Conservation (phyloP, 805 yeast genomes). For the Barnettozyma sucrosica region DNA sequence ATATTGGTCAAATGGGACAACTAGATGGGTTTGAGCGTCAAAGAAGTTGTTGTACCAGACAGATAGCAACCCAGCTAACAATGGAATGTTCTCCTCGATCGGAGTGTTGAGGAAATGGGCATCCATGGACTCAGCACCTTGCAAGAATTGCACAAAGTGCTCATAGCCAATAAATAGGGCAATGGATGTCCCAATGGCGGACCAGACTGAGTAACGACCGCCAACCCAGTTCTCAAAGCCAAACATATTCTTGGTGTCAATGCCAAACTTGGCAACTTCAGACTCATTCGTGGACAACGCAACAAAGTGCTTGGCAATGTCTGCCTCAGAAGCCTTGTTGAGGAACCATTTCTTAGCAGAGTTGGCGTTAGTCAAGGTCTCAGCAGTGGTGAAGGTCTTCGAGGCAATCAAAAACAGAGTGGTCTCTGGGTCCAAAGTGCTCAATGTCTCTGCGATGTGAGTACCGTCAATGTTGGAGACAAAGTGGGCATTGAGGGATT, state of each 20-base stretch:
- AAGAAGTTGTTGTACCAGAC: constrained; percentile 99
- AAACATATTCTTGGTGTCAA: constrained; percentile 96
- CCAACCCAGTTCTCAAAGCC: constrained; percentile 99
- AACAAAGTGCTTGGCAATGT: constrained; percentile 95
- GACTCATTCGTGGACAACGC: constrained; percentile 91
- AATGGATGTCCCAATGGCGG: constrained; percentile 94
- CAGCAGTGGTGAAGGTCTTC: constrained; percentile 98
- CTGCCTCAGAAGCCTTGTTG: constrained; percentile 51
- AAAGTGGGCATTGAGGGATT: constrained; percentile 69
- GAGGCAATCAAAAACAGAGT: constrained; percentile 91
- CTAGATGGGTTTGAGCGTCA: constrained; percentile 97
- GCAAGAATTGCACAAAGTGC: constrained; percentile 84
- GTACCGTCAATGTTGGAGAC: constrained; percentile 99
- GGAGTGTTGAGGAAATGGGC: constrained; percentile 82
- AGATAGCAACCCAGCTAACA: constrained; percentile 85
- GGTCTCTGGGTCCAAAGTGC: constrained; percentile 76
- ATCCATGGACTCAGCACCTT: constrained; percentile 98
- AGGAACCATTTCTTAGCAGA: constrained; percentile 95
- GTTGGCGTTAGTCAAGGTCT: constrained; percentile 93
- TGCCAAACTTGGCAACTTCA: constrained; percentile 93
- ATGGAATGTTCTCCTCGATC: constrained; percentile 86
- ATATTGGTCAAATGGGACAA: constrained; percentile 98
- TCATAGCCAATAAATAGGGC: constrained; percentile 94
- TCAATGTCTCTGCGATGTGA: constrained; percentile 86
- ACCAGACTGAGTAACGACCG: constrained; percentile 99